Base-by-base conservation (phyloP, 2,329 filamentous ascomycete species). In the Diaporthe longicolla region DNA sequence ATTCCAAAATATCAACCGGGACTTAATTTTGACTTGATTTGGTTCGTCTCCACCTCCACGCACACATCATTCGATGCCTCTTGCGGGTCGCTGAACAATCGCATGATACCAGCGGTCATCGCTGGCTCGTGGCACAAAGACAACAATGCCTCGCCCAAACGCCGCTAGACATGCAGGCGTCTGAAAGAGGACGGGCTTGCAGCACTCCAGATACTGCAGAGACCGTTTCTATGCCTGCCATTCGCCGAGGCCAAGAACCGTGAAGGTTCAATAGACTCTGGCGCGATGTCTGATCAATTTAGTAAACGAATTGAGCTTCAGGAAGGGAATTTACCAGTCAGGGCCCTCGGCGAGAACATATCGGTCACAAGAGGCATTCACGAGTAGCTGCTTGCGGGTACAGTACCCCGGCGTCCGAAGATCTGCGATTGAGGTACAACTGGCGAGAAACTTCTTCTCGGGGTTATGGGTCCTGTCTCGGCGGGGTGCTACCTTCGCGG, bases 271-370 rank as follows among this genome's bases (percentile, higher is more conserved):
- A 24, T 24, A 35, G 48, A 29, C 32, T 43, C 11, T 13, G 32
- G n/a, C 32, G 29, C 54, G 48, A 68, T 40, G 48, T 54, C 63
- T 54, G 63, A 26, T 68, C 63, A 26, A 26, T 54, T 29, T 54
- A 37, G 45, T 68, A 37, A 37, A 68, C n/a, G 54, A 68, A 68
- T 54, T 54, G 26, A 68, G 32, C 13, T 68, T 68, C 63, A 68
- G 48, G n/a, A 68, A 29, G n/a, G 48, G 21, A 40, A 9, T 24
- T 37, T 68, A 40, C 63, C 21, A 40, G 32, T 68, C 63, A 68
- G 63, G n/a, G 37, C 32, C 63, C n/a, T 24, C 6, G 48, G 32
- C 48, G 24, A 13, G 48, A 54, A 54, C 63, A 54, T 29, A 13
- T 37, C 63, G 15, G n/a, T 68, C 48, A 40, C 63, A 40, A 54